phyloP scores from a whole-genome alignment of 352 stramenopile species.

The Phytophthora cryptogea region DNA sequence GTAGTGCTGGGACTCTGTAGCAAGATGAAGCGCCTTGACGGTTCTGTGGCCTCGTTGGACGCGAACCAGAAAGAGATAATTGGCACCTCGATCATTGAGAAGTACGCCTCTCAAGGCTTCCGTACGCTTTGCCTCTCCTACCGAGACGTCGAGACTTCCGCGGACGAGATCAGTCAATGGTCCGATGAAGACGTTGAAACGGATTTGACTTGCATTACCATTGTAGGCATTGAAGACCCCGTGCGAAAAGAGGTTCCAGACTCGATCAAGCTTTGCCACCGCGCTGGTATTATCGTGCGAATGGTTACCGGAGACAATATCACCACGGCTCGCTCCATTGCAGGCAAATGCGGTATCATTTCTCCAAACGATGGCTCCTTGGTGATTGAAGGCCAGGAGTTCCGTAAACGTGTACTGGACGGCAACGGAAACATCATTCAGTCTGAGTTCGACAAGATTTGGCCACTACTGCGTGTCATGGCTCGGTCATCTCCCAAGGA shows the following conservation, averaged over 20 bases:
- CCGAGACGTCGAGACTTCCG: conserved; percentile 69
- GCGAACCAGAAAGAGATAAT: conserved; percentile 67
- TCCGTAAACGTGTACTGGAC: conserved; percentile 68
- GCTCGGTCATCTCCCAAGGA: conserved; percentile 95
- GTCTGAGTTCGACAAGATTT: conserved; percentile 92
- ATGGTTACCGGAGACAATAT: conserved; percentile 99
- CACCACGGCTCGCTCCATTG: conserved; percentile 87
- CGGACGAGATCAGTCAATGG: conserved; percentile 72
- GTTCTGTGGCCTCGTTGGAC: conserved; percentile 56
- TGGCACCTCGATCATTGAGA: conserved; percentile 67
- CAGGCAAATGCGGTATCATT: conserved; percentile 77
- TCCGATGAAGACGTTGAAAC: conserved; percentile 82
- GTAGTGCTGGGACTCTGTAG: conserved; percentile 74
- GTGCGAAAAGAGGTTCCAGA: conserved; percentile 93
- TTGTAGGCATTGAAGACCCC: conserved; percentile 95
- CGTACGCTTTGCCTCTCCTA: conserved; percentile 89
- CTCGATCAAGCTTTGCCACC: conserved; percentile 92
- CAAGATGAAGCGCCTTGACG: conserved; percentile 69
- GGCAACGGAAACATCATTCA: conserved; percentile 74
- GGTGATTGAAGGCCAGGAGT: conserved; percentile 74
- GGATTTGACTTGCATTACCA: conserved; percentile 85
- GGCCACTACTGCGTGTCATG: conserved; percentile 91
- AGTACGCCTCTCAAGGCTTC: conserved; percentile 80
- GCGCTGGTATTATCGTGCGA: conserved; percentile 96
- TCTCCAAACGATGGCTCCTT: conserved; percentile 53